A percentile compares a stretch with the other conserved stretches of the same genome.
These are phyloP conservation scores for Endogone sp. DNA, from an alignment of 192 early-diverging fungal genomes.

Conservation along the genomic window DNA sequence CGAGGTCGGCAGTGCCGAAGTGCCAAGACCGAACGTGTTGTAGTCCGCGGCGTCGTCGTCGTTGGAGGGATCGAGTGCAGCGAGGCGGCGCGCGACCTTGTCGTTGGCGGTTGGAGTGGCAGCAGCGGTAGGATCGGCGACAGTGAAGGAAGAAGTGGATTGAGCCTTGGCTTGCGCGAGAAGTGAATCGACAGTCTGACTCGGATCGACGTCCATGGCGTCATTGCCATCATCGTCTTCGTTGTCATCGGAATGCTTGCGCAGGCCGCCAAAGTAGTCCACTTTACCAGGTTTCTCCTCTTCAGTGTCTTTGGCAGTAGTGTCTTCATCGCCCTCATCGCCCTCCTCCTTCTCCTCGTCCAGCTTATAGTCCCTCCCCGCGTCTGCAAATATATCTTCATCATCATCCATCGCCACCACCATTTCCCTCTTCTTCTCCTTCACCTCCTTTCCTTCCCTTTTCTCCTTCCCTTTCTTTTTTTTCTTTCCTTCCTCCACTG, in stretches of 20 bases:
- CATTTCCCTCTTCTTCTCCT: constrained; percentile 15
- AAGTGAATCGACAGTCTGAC: background rate
- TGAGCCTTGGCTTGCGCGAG: background rate
- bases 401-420: constrained; percentile 48
- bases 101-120: constrained; percentile 15
- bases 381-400: constrained; percentile 86
- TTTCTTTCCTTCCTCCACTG: constrained; percentile 27
- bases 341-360: constrained; percentile 34
- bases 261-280: constrained; percentile 11
- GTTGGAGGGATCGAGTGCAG: constrained; percentile 23
- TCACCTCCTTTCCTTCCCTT: constrained; percentile 17
- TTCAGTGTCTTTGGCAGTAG: constrained; percentile 6
- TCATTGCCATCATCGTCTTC: constrained; percentile 17
- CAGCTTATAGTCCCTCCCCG: constrained; percentile 70
- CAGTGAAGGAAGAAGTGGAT: background rate
- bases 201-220: constrained; percentile 8
- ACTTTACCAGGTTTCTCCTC: constrained; percentile 17
- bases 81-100: constrained; percentile 15
- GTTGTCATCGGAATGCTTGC: constrained; percentile 28
- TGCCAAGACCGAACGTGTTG: constrained; percentile 47
- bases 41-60: constrained; percentile 47
- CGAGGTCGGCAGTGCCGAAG: constrained; percentile 29
- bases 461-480: constrained; percentile 41
- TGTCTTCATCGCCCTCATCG: background rate
- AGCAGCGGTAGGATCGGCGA: background rate